Percentiles rank a stretch among this genome's conserved stretches.
phyloP scores from a whole-genome alignment of 305 asterid species.

The Nicotiana rustica region DNA sequence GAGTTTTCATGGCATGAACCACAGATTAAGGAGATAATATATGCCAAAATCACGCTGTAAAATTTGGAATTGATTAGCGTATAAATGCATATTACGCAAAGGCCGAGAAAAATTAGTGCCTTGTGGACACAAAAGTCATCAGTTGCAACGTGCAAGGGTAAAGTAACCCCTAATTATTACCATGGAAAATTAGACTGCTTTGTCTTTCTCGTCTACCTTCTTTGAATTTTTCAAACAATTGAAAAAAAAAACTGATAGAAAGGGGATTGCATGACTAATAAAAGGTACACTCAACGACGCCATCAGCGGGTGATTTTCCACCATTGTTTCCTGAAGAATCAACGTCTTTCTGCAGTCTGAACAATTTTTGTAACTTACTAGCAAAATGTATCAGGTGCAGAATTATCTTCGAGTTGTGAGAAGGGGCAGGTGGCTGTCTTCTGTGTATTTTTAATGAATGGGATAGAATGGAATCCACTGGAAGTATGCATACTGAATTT shows the following conservation, averaged over 20 bases:
- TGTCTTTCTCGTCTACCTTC: neutral
- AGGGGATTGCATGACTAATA: neutral
- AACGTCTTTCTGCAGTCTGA: too few relatives aligned
- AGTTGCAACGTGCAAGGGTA: neutral
- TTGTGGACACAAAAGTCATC: neutral
- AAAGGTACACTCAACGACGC: conserved; percentile 7
- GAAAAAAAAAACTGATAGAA: neutral
- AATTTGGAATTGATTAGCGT: neutral
- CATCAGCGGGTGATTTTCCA: neutral
- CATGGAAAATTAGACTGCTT: neutral
- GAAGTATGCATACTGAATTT: too few relatives aligned
- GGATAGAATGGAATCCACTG: too few relatives aligned
- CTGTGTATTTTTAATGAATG: too few relatives aligned
- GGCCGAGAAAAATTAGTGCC: neutral
- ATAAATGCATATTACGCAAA: neutral
- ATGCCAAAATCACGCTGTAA: conserved; percentile 23
- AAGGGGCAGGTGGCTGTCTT: too few relatives aligned
- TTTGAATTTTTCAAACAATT: neutral
- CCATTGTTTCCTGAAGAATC: conserved; percentile 11
- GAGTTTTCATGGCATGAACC: neutral
- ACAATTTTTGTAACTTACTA: too few relatives aligned
- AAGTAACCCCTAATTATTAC: neutral
- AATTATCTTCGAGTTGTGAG: too few relatives aligned
- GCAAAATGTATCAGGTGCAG: too few relatives aligned
- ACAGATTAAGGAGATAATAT: neutral